Base-by-base conservation (phyloP, 106 monocot species). In the Iris macrosiphon region DNA sequence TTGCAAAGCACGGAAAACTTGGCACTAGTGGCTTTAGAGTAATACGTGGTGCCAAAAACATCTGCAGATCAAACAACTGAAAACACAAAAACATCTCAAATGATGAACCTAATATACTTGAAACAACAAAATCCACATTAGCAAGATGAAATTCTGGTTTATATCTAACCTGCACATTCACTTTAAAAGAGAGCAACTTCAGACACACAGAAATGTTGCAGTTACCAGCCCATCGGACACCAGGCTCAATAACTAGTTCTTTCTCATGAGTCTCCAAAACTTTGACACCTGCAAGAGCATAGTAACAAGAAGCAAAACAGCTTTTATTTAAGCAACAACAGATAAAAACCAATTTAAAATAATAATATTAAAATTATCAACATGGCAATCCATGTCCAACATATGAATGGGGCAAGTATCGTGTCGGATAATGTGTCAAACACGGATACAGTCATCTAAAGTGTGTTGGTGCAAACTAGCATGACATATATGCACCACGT, bases 1-100 rank as follows among this genome's bases (percentile, higher is more conserved):
- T 81, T 39, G 81, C 70, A 65, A 87, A 87, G 44, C 87, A 87
- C 41, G 87, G 87, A 63, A 87, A 81, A 50, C 77, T 78, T 71
- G 87, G 87, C 16, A 87, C 87, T 15, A 87, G 69, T 0, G 87
- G 81, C 63, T 87, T 87, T 35, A 87, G 55, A 41, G 87, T 87
- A 11, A 87, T 37, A 37, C 87, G 80, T 40, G 87, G 81, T 58
- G 59, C 29, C 49, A 77, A 42, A 40, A 62, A 67, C 63, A 87
- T 52, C 61, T 81, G 74, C 23, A 87, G 56, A 78, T 81, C 77
- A 38, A 78, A n/a, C 9, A 87, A 25, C 87, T 87, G 49, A 54
- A 64, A 60, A 33, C 20, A 14, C 37, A 43, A 27, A 19, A 14
- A 41, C 11, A 4, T 18, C 30, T 19, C 27, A 13, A 18, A 51